Evolutionary conservation across 495 filamentous ascomycete species (phyloP).

Genomic region (Darksidea phi): DNA sequence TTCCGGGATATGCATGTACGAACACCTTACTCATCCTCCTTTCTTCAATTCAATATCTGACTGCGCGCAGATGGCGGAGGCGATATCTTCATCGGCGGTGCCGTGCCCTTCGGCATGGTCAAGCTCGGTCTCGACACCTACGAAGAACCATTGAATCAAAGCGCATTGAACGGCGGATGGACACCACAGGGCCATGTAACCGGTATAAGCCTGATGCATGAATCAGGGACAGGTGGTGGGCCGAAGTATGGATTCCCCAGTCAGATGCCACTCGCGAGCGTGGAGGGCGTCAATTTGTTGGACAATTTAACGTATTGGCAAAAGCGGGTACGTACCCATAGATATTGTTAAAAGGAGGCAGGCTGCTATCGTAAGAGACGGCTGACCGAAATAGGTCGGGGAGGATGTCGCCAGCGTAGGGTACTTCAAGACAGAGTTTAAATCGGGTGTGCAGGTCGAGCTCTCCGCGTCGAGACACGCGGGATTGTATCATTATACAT

Average conservation of each 20-base stretch:
- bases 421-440: conserved; percentile 38
- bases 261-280: conserved; percentile 40
- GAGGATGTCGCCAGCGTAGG: conserved; percentile 40
- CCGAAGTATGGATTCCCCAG: conserved; percentile 43
- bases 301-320: conserved; percentile 45
- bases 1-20: conserved; percentile 37
- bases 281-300: conserved; percentile 36
- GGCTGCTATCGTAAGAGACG: too few relatives aligned
- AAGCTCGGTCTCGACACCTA: conserved; percentile 44
- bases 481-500: conserved; percentile 39
- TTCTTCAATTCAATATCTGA: not conserved
- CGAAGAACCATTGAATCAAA: conserved; percentile 37
- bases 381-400: conserved; percentile 48
- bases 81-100: conserved; percentile 43
- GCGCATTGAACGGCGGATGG: conserved; percentile 42
- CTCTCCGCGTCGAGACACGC: conserved; percentile 36
- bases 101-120: conserved; percentile 41
- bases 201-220: conserved; percentile 40
- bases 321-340: conserved; percentile 38
- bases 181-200: conserved; percentile 41
- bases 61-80: conserved; percentile 37
- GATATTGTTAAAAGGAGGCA: too few relatives aligned
- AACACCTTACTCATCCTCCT: not conserved
- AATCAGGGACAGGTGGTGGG: conserved; percentile 41
- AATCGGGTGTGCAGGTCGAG: conserved; percentile 38